A percentile compares a stretch with the other conserved stretches of the same genome.
Conservation (phyloP, 2,329 filamentous ascomycete genomes). For the Fusarium metavorans region DNA sequence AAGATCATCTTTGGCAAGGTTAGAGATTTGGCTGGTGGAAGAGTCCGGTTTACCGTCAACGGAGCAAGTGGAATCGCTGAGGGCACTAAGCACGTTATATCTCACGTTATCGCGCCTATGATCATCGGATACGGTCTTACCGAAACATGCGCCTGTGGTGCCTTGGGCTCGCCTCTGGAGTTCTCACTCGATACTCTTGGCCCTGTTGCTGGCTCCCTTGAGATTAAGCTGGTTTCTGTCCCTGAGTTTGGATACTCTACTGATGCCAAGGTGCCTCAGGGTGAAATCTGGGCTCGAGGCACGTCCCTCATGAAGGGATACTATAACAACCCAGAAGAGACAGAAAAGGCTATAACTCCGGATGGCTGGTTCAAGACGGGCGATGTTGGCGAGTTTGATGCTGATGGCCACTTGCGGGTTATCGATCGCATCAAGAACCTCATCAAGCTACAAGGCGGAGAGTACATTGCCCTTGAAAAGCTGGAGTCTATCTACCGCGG, state of each 20-base stretch:
- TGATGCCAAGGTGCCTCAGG: constrained; percentile 81
- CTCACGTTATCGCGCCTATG: constrained; percentile 93
- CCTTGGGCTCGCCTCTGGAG: constrained; percentile 82
- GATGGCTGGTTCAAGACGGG: constrained; percentile 98
- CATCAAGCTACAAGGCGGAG: constrained; percentile 92
- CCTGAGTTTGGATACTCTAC: constrained; percentile 85
- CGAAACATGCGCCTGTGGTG: constrained; percentile 86
- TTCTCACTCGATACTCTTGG: constrained; percentile 84
- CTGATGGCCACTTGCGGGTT: constrained; percentile 81
- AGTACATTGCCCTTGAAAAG: constrained; percentile 98
- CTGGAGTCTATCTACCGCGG: constrained; percentile 91
- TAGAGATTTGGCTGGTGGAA: constrained; percentile 87
- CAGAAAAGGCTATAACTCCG: constrained; percentile 76
- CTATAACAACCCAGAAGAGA: constrained; percentile 87
- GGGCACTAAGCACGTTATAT: constrained; percentile 90
- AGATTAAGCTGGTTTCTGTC: constrained; percentile 92
- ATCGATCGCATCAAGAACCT: constrained; percentile 98
- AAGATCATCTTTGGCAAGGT: constrained; percentile 89
- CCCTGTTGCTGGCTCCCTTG: constrained; percentile 79
- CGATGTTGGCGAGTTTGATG: constrained; percentile 90
- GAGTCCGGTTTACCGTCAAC: constrained; percentile 89
- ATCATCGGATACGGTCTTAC: constrained; percentile 93
- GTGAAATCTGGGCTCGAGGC: constrained; percentile 91
- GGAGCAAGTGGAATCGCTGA: constrained; percentile 92
- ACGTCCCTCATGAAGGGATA: constrained; percentile 80